Base-by-base conservation (phyloP, 2,329 filamentous ascomycete genomes). In the Clarireedia hainanense region DNA sequence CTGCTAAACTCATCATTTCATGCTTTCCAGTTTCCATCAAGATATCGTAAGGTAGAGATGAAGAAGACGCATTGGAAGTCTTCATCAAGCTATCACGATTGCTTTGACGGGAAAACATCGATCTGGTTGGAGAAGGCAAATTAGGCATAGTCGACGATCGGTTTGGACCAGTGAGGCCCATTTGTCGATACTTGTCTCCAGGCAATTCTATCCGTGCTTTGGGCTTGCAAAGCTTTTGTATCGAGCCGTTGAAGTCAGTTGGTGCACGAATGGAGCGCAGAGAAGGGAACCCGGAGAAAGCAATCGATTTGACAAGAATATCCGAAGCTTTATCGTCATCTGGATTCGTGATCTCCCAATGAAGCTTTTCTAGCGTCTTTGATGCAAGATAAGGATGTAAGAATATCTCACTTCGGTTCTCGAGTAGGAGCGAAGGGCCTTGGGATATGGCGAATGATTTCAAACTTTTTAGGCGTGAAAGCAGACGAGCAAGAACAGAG, bases 221-320 rank as follows among this genome's bases (percentile, higher is more conserved):
- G 24, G 66, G 67, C 45, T 77, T 78, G 68, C 88, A 91, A 1
- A 90, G 75, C 1, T 75, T 71, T 70, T 91, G 88, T 59, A 91
- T 81, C 6, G 80, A 63, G 26, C 86, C 88, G 5, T 88, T 80
- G 1, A 85, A 79, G 61, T 91, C 88, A 56, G 81, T 81, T 1
- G 86, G 88, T 0, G 81, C 75, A 53, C 87, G 80, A 17, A 91
- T 71, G 1, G 67, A 72, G 9, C 72, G 74, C 9, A 91, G 75
- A 0, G 72, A 68, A 0, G 88, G 87, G 64, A 91, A 88, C 0
- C 81, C 82, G 4, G 73, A 72, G 1, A 78, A 76, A 5, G 70
- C 70, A 60, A 91, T 87, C 63, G 82, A 83, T 57, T 75, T 75
- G 1, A 85, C 81, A 6, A 91, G 75, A 47, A 86, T 80, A 5